A percentile compares a stretch with the other conserved stretches of the same genome.
These are phyloP conservation scores for Emericellopsis terricola DNA, from an alignment of 495 filamentous ascomycete species.

Conservation along the genomic window DNA sequence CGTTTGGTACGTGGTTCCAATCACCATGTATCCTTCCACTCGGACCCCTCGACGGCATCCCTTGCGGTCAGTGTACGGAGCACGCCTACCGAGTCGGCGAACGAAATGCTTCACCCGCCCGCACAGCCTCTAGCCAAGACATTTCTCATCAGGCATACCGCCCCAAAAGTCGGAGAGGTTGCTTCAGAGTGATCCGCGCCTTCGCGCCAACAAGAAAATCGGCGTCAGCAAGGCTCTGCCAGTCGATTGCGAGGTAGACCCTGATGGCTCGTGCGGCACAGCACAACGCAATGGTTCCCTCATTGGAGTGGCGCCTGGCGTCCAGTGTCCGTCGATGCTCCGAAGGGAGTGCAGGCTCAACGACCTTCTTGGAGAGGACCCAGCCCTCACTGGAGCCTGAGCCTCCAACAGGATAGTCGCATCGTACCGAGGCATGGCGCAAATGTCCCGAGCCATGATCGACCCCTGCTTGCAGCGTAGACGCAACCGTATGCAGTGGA, in stretches of 20 bases:
- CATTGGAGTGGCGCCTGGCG: slow-evolving; percentile 12
- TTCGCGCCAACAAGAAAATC: slow-evolving; percentile 2
- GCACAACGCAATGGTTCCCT: slow-evolving; percentile 10
- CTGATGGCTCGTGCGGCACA: slow-evolving; percentile 16
- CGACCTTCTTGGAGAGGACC: slow-evolving; percentile 26
- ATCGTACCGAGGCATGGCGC: slow-evolving; percentile 13
- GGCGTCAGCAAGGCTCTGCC: slow-evolving; percentile 1
- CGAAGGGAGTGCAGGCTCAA: slow-evolving; percentile 14
- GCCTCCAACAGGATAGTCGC: slow-evolving; percentile 16
- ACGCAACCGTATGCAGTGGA: too few relatives aligned
- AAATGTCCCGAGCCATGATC: too few relatives aligned
- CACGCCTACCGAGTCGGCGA: slow-evolving; percentile 24
- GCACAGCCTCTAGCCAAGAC: slow-evolving; percentile 21
- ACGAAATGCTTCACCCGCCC: slow-evolving; percentile 18
- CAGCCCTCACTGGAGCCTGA: slow-evolving; percentile 29
- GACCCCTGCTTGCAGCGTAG: too few relatives aligned
- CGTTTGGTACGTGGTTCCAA: too few relatives aligned
- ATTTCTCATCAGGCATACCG: slow-evolving; percentile 19
- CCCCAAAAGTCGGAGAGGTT: slow-evolving; percentile 31
- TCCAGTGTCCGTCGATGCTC: slow-evolving; percentile 20
- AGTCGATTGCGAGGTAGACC: slow-evolving; percentile 6
- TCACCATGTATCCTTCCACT: too few relatives aligned
- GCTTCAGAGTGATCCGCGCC: slow-evolving; percentile 7
- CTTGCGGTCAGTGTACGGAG: too few relatives aligned
- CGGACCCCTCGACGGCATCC: too few relatives aligned